phyloP scores from a whole-genome alignment of 164 flowering plant species.

The Sedum album region DNA sequence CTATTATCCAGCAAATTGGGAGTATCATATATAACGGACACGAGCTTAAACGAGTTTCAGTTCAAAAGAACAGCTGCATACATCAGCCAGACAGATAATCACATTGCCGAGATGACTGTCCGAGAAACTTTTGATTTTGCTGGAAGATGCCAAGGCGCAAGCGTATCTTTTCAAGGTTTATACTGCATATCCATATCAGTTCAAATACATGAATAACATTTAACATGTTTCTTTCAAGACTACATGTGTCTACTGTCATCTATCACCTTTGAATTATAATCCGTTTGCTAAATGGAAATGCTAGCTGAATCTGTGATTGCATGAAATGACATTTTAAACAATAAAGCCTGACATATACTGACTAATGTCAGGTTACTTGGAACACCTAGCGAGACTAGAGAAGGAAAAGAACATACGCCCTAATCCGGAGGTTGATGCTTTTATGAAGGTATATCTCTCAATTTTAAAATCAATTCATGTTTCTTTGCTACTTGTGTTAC shows the following conservation, averaged over 20 bases:
- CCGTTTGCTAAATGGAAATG: background rate
- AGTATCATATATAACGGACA: constrained; percentile 63
- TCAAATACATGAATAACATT: background rate
- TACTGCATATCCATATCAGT: too few relatives aligned
- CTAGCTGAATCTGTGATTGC: background rate
- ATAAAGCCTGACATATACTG: background rate
- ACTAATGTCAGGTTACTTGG: constrained; percentile 50
- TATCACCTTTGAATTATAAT: background rate
- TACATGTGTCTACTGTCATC: background rate
- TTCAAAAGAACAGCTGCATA: constrained; percentile 73
- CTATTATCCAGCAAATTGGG: constrained; percentile 49
- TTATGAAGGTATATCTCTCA: constrained; percentile 60
- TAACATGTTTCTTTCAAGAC: background rate
- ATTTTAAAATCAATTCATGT: background rate
- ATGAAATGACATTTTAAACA: background rate
- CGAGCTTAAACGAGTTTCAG: constrained; percentile 45
- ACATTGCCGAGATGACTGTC: constrained; percentile 79
- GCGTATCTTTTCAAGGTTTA: constrained; percentile 59
- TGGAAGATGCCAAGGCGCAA: constrained; percentile 84
- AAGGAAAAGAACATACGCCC: constrained; percentile 69
- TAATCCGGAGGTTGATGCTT: constrained; percentile 80
- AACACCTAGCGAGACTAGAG: constrained; percentile 56
- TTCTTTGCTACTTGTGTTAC: background rate
- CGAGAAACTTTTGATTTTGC: constrained; percentile 86
- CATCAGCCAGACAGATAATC: constrained; percentile 80